Evolutionary conservation across 2,329 filamentous ascomycete species (phyloP).

Genomic region (Trichoderma harzianum): DNA sequence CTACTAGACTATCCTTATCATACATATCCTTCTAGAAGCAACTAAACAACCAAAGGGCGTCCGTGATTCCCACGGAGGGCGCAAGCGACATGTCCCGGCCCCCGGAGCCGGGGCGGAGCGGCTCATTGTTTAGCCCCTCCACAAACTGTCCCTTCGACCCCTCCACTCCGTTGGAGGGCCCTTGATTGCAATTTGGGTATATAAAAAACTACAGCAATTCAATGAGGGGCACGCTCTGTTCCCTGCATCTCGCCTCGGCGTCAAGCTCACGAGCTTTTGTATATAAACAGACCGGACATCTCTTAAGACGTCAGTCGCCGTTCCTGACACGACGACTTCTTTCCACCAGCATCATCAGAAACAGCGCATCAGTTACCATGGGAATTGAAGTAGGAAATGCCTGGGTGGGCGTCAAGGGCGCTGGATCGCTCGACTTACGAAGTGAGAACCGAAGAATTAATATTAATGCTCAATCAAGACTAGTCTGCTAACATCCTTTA

Average conservation of each 20-base stretch:
- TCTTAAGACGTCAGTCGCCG: background rate
- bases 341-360: background rate
- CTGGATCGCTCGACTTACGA: constrained; percentile 39
- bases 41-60: background rate
- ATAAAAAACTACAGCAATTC: background rate
- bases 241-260: background rate
- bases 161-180: background rate
- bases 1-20: background rate
- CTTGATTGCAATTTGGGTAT: background rate
- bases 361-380: background rate
- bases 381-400: constrained; percentile 22
- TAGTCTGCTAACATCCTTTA: background rate
- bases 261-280: background rate
- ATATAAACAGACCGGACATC: background rate
- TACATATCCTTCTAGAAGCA: background rate
- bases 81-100: background rate
- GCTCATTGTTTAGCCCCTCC: background rate
- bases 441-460: constrained; percentile 29
- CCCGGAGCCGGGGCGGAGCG: background rate
- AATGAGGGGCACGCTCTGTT: background rate
- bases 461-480: background rate
- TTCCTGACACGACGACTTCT: background rate
- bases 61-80: background rate
- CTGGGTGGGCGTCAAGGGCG: constrained; percentile 39
- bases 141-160: background rate